A percentile compares a stretch with the other conserved stretches of the same genome.
Evolutionary conservation across 345 rosid genomes (phyloP).

Genomic region (Geranium brycei): DNA sequence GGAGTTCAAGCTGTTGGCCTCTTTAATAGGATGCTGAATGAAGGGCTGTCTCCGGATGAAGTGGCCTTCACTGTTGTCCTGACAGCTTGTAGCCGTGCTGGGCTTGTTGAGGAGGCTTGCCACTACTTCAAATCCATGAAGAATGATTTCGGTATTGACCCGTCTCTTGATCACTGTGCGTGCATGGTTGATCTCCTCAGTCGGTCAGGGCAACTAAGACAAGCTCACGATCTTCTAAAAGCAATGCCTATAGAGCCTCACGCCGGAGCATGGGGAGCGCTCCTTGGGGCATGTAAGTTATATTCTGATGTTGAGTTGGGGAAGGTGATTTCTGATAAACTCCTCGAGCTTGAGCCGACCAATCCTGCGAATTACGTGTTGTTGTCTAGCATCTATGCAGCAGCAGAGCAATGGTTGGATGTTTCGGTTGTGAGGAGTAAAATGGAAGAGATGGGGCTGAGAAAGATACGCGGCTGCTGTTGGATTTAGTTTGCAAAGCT

Average conservation of each 20-base stretch:
- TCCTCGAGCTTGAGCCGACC: constrained; percentile 50
- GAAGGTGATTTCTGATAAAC: constrained; percentile 31
- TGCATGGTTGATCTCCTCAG: constrained; percentile 64
- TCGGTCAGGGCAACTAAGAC: constrained; percentile 38
- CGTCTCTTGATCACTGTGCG: constrained; percentile 51
- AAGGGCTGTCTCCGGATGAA: constrained; percentile 46
- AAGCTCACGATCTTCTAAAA: constrained; percentile 41
- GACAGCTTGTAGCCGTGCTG: constrained; percentile 45
- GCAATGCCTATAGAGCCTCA: constrained; percentile 44
- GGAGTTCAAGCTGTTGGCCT: constrained; percentile 34
- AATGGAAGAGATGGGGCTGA: constrained; percentile 52
- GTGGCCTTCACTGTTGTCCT: constrained; percentile 62
- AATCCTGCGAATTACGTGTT: constrained; percentile 53
- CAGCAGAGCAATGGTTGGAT: constrained; percentile 49
- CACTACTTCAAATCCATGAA: constrained; percentile 39
- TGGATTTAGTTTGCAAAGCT: constrained; percentile 14
- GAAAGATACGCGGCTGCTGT: constrained; percentile 48
- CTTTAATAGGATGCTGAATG: constrained; percentile 48
- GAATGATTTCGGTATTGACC: constrained; percentile 27
- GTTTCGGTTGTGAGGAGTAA: constrained; percentile 39
- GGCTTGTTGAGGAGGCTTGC: constrained; percentile 49
- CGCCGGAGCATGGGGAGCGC: constrained; percentile 61
- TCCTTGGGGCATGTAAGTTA: constrained; percentile 50
- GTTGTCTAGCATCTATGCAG: constrained; percentile 59
- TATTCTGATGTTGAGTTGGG: constrained; percentile 44